Base-by-base conservation (phyloP, 2,329 filamentous ascomycete species). In the Cordyceps farinosa region DNA sequence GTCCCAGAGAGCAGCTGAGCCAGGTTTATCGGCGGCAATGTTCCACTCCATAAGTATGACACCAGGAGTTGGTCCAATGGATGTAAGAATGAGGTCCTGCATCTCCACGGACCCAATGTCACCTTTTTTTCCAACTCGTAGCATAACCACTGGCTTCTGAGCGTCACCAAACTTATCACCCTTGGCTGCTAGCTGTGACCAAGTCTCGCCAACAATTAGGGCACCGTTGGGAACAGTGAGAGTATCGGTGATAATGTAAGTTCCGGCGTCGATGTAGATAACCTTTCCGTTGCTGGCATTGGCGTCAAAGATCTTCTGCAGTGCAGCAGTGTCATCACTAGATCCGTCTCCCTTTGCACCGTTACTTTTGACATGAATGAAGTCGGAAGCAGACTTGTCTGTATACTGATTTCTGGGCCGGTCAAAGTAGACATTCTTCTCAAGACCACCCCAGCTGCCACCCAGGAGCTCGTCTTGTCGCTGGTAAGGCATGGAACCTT, bases 31-130 rank as follows among this genome's bases (percentile, higher is more conserved):
- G 15, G 63, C 66, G 4, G 48, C 8, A 2, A 70, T 65, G 36
- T 71, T 91, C 88, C 88, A 91, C 69, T 91, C 81, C 70, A 91
- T 81, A 67, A 91, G 77, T 66, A 91, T 85, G 3, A 86, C 87
- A 64, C 89, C 89, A 0, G 88, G 83, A 27, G 85, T 84, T 5
- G 87, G 77, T 2, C 89, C 89, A 67, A 82, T 80, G 53, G 86
- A 89, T 67, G 85, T 82, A 67, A 92, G 84, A 64, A 90, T 82
- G 47, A 90, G 73, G 70, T 91, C 89, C 60, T 82, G 84, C 67
- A 91, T 88, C 72, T 92, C 89, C 40, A 91, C 86, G n/a, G 78
- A 75, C 57, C 88, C 89, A 45, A 75, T 76, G 59, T 89, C 82
- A 42, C 86, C 87, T 22, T 76, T 73, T 52, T 83, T 74, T 36